phyloP scores from a whole-genome alignment of 2,329 filamentous ascomycete genomes.

The Exophiala calicioides region DNA sequence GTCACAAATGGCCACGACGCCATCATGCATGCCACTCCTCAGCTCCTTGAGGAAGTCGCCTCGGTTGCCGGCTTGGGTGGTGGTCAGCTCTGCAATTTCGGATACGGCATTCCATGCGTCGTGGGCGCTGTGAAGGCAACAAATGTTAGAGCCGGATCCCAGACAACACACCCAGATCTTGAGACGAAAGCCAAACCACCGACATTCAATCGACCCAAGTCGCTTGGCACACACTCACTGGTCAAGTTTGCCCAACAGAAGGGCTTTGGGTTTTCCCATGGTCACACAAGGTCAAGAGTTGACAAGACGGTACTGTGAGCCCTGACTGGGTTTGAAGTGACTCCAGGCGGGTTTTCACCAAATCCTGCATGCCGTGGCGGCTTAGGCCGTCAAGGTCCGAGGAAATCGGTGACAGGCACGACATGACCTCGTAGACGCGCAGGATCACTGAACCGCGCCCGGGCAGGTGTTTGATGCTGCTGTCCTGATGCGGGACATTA shows the following conservation, averaged over 20 bases:
- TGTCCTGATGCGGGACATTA: too few species aligned
- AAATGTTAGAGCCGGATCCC: not conserved
- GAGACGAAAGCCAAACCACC: conserved; percentile 8
- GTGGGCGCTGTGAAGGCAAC: conserved; percentile 50
- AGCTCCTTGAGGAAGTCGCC: conserved; percentile 58
- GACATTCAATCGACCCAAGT: conserved; percentile 4
- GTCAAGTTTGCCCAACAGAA: conserved; percentile 63
- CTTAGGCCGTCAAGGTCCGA: too few species aligned
- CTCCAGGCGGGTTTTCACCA: too few species aligned
- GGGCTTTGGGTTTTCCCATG: conserved; percentile 55
- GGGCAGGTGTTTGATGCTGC: too few species aligned
- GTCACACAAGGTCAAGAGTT: too few species aligned
- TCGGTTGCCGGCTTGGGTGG: conserved; percentile 59
- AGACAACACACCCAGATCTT: not conserved
- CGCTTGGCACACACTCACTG: conserved; percentile 57
- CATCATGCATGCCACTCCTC: conserved; percentile 55
- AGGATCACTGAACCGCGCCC: too few species aligned
- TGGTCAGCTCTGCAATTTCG: conserved; percentile 63
- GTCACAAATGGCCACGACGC: conserved; percentile 59
- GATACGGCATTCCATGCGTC: conserved; percentile 62
- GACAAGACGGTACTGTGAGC: too few species aligned
- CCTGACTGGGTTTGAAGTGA: too few species aligned
- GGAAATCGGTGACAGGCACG: too few species aligned
- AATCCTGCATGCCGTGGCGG: too few species aligned
- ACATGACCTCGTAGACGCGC: too few species aligned